Conservation (phyloP, 2,329 filamentous ascomycete genomes). For the Xylariaceae sp. region DNA sequence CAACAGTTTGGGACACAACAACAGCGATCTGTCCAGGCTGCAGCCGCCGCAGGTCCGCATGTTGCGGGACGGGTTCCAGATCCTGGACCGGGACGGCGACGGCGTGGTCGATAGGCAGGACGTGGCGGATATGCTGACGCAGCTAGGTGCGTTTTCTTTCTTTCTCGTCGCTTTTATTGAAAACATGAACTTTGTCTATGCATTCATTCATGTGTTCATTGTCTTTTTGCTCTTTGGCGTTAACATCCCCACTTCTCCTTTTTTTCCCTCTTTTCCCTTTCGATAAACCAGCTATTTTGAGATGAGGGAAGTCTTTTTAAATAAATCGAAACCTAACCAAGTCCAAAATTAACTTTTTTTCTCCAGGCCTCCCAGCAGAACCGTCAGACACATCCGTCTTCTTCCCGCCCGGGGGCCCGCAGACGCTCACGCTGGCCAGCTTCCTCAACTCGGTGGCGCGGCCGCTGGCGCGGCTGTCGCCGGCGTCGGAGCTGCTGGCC, state of each 20-base stretch:
- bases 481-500: conserved; percentile 73
- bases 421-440: conserved; percentile 74
- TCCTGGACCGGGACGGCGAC: conserved; percentile 84
- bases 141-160: conserved; percentile 56
- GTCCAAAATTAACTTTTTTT: too few species aligned
- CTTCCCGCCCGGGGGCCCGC: conserved; percentile 67
- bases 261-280: too few species aligned
- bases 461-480: conserved; percentile 68
- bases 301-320: too few species aligned
- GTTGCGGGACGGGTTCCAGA: conserved; percentile 88
- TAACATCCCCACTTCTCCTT: too few species aligned
- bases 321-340: too few species aligned
- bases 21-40: conserved; percentile 62
- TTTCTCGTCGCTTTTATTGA: background rate
- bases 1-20: conserved; percentile 35
- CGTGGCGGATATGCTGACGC: conserved; percentile 79
- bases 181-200: conserved; percentile 2
- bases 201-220: too few species aligned
- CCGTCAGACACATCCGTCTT: conserved; percentile 69
- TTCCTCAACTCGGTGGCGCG: conserved; percentile 80
- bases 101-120: conserved; percentile 77
- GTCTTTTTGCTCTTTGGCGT: background rate
- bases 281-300: too few species aligned
- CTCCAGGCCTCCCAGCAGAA: conserved; percentile 65
- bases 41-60: conserved; percentile 79